Conservation (phyloP, 140 eudicot species). For the Anethum foeniculum region DNA sequence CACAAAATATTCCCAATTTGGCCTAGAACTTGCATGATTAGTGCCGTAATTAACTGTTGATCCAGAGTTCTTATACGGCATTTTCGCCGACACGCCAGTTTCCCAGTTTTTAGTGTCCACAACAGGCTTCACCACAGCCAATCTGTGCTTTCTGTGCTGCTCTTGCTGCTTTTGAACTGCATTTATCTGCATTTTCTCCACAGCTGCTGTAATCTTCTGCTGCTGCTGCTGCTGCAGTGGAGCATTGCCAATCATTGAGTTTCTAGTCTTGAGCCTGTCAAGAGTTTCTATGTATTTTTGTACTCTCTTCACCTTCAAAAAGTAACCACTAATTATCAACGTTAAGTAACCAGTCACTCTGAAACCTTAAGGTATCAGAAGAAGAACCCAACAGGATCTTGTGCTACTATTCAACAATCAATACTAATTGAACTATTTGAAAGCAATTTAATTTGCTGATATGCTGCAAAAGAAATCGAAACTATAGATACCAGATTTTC, state of each 20-base stretch:
- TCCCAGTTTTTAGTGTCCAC: conserved; percentile 63
- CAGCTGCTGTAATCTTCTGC: conserved; percentile 21
- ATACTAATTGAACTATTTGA: neutral
- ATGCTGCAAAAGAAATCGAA: neutral
- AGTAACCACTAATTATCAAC: neutral
- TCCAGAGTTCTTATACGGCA: conserved; percentile 1
- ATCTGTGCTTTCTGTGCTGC: conserved; percentile 25
- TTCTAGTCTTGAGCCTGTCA: conserved; percentile 49
- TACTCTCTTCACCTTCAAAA: conserved; percentile 63
- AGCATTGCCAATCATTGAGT: conserved; percentile 30
- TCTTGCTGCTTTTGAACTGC: conserved; percentile 23
- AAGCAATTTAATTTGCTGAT: neutral
- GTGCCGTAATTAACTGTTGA: neutral
- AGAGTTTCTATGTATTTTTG: conserved; percentile 66
- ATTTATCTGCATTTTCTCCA: conserved; percentile 17
- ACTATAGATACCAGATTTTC: neutral
- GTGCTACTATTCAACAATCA: neutral
- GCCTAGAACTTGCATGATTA: conserved; percentile 7
- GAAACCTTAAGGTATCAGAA: too few relatives aligned
- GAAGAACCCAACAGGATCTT: too few relatives aligned
- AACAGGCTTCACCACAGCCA: conserved; percentile 36
- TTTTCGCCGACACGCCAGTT: conserved; percentile 19
- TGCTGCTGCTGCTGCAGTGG: conserved; percentile 19
- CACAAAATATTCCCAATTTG: conserved; percentile 13
- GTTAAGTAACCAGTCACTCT: too few relatives aligned